Evolutionary conservation across 1,284 basidiomycete species (phyloP), one percentile per base, ranked within the genome.

Genomic region (Cystobasidiaceae sp.): DNA sequence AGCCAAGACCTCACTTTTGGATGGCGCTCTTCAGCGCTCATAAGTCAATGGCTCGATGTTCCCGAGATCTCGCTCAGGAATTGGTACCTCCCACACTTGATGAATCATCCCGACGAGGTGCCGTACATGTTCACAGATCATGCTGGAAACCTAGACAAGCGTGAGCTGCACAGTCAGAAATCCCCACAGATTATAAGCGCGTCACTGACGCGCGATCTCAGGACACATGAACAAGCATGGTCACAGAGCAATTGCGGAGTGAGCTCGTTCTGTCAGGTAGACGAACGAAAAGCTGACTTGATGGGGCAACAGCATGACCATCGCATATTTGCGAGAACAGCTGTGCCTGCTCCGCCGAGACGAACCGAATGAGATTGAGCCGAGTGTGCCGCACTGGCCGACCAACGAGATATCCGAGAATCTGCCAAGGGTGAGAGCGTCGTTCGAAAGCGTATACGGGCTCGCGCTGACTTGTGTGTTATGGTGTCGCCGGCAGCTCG

Each of bases 1-100:
- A 67, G 59, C 30, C 51, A 61, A 15, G 56, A 67, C 58, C 37
- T 67, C 39, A 59, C 58, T 8, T 52, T 55, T 25, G 66, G 66
- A 17, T 67, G 66, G 66, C 34, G 58, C 27, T 32, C 41, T 11
- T 58, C 54, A 4, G 54, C 63, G 9, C 21, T 57, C 8, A 11
- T 56, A 28, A 41, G 54, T 45, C 63, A 62, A 54, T 66, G 52
- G 52, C 54, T 66, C 2, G 63, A 66, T 23, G 63, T 66, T 17
- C 60, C 60, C 7, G 60, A 62, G 43, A 62, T 67, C 44, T 55
- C 51, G 27, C 46, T 67, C 23, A 32, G 66, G 6, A 67, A 67
- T 34, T 67, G 34, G 32, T 54, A 62, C 27, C 44, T 67, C 6
- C 66, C 58, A 7, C 58, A 61, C 37, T 19, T 61, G 1, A 61